phyloP scores from a whole-genome alignment of 805 yeast species.

The Ogataea salicorniae region DNA sequence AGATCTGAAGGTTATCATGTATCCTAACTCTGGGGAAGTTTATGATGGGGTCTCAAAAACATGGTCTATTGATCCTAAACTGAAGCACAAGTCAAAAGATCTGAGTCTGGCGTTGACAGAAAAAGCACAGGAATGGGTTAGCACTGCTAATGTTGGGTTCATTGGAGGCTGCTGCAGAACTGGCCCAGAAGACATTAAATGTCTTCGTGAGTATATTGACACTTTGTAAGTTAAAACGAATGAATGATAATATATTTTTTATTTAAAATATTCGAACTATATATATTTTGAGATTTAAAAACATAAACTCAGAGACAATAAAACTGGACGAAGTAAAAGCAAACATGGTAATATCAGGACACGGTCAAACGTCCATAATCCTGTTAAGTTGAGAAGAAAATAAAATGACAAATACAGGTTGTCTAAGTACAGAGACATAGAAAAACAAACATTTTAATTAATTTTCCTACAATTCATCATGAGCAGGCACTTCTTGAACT shows the following conservation, averaged over 20 bases:
- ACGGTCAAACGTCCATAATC: too few relatives aligned
- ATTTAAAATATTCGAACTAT: not conserved
- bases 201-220: constrained; percentile 14
- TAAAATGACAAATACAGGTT: too few relatives aligned
- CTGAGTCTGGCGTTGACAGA: constrained; percentile 34
- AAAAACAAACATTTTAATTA: not conserved
- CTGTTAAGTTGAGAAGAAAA: too few relatives aligned
- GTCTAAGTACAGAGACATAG: too few relatives aligned
- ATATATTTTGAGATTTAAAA: too few relatives aligned
- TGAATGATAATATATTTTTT: not conserved
- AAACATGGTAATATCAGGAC: too few relatives aligned
- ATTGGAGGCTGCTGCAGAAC: constrained; percentile 80
- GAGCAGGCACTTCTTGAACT: not conserved
- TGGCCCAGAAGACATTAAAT: constrained; percentile 42
- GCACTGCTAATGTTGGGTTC: constrained; percentile 36
- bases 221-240: not conserved
- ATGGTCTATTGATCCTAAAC: constrained; percentile 31
- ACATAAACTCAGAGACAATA: too few relatives aligned
- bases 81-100: constrained; percentile 4
- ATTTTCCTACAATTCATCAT: not conserved
- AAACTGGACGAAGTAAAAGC: too few relatives aligned
- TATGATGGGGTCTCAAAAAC: constrained; percentile 44
- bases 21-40: constrained; percentile 74
- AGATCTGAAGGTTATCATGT: constrained; percentile 43
- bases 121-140: constrained; percentile 36